Conservation (phyloP, 2,329 filamentous ascomycete genomes). For the Fusarium penzigii region DNA sequence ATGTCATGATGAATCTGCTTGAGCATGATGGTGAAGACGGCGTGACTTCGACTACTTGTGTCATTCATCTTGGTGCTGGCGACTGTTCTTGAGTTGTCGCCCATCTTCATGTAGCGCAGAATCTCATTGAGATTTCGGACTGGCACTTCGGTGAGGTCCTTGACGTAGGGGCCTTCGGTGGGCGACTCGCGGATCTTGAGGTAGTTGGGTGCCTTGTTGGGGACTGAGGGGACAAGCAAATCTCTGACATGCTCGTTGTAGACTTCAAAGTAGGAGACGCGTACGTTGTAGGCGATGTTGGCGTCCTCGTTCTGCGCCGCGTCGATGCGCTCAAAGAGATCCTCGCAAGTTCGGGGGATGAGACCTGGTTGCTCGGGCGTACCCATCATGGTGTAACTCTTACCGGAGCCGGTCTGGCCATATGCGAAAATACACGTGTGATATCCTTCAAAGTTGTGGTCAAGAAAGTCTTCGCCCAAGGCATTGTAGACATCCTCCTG, state of each 20-base stretch:
- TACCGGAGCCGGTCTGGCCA: constrained; percentile 94
- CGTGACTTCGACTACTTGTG: constrained; percentile 92
- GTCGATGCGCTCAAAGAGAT: constrained; percentile 92
- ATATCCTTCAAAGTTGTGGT: constrained; percentile 99
- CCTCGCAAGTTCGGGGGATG: constrained; percentile 93
- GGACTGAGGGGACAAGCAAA: constrained; percentile 72
- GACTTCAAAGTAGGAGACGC: constrained; percentile 98
- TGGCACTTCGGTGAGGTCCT: constrained; percentile 90
- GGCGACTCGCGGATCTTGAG: constrained; percentile 97
- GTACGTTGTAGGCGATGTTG: constrained; percentile 94
- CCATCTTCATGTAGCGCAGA: constrained; percentile 84
- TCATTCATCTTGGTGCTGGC: constrained; percentile 99
- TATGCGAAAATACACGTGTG: constrained; percentile 99
- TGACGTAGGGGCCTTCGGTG: constrained; percentile 93
- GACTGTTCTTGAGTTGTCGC: constrained; percentile 82
- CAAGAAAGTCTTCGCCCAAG: constrained; percentile 92
- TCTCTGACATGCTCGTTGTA: constrained; percentile 99
- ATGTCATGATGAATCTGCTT: constrained; percentile 98
- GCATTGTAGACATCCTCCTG: constrained; percentile 95
- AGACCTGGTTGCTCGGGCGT: constrained; percentile 80
- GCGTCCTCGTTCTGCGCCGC: constrained; percentile 74
- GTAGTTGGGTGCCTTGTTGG: constrained; percentile 79
- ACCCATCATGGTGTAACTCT: constrained; percentile 99
- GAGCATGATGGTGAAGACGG: constrained; percentile 96
- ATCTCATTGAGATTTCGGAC: constrained; percentile 87